A percentile compares a stretch with the other conserved stretches of the same genome.
phyloP scores from a whole-genome alignment of 441 rosid genomes.

The Isatis lusitanica region DNA sequence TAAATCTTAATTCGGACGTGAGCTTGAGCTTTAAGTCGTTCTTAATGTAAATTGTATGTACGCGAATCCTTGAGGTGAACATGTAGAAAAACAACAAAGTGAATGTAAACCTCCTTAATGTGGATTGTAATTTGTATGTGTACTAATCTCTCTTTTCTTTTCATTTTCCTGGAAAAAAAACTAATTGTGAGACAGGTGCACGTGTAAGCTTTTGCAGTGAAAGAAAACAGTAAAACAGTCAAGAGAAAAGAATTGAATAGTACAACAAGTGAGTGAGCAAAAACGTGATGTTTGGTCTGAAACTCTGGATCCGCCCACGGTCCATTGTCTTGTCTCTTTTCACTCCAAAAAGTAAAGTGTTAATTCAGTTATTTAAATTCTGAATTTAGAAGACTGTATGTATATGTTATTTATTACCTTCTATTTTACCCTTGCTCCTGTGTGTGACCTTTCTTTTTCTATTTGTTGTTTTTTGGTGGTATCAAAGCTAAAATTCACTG shows the following conservation, averaged over 20 bases:
- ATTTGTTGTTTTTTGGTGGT: neutral
- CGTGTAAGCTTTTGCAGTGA: slow-evolving; percentile 7
- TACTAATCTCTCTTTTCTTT: neutral
- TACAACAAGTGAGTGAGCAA: neutral
- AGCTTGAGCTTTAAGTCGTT: no score
- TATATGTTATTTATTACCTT: neutral
- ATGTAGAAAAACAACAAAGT: neutral
- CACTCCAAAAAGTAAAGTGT: neutral
- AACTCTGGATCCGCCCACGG: slow-evolving; percentile 10
- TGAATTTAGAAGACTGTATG: neutral
- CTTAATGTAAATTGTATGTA: neutral
- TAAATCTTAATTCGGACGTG: no score
- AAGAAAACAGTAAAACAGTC: neutral
- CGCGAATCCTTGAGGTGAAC: neutral
- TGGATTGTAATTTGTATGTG: no score
- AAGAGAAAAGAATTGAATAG: neutral
- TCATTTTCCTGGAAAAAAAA: neutral
- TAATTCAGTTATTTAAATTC: neutral
- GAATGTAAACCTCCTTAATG: neutral
- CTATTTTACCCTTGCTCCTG: neutral
- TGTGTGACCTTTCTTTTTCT: neutral
- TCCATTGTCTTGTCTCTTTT: slow-evolving; percentile 8
- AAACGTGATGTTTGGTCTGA: slow-evolving; percentile 15
- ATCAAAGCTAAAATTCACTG: neutral
- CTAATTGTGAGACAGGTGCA: neutral